Base-by-base conservation (phyloP, 768 basidiomycete species). In the Phlegmacium glaucopus region DNA sequence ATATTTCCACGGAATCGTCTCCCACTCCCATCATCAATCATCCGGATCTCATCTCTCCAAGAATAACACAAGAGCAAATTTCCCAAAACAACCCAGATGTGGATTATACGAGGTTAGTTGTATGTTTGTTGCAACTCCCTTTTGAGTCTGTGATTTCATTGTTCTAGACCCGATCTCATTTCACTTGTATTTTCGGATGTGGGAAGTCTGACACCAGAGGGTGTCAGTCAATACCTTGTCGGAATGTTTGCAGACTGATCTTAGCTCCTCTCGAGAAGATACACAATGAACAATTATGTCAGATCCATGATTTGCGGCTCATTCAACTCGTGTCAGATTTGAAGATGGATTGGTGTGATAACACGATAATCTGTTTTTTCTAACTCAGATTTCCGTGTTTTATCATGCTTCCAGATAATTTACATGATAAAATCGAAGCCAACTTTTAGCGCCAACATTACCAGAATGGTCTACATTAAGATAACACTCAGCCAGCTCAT, bases 141-240 rank as follows among this genome's bases (percentile, higher is more conserved):
- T 13, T 50, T 45, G 46, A 42, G 18, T 29, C 39, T 44, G 27
- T 45, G 29, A 49, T 37, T 53, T 38, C 40, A 47, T 17, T 39
- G n/a, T 49, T 48, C 48, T 9, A 91, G 89, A 61, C 91, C 94
- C 45, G 93, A 97, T 72, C 72, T 95, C 54, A 95, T 97, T 53
- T 87, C 91, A 29, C 78, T 97, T 30, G 91, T 98, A 30, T 90
- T 97, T 62, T 92, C 90, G 47, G 95, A 98, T 58, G 83, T 97
- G 35, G 95, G 95, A 16, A 90, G 90, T 57, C 74, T 94, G 52
- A 93, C 91, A 16, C 92, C 94, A 27, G 89, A 91, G 69, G 89
- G 90, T 48, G 91, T 96, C 54, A 94, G 90, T 67, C 92, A 94
- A 65, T 94, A 94, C 64, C 77, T 96, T 37, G 94, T 96, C 49